Evolutionary conservation across 2,329 filamentous ascomycete genomes (phyloP), one percentile per base, ranked within the genome.

Genomic region (Bipolaris victoriae): DNA sequence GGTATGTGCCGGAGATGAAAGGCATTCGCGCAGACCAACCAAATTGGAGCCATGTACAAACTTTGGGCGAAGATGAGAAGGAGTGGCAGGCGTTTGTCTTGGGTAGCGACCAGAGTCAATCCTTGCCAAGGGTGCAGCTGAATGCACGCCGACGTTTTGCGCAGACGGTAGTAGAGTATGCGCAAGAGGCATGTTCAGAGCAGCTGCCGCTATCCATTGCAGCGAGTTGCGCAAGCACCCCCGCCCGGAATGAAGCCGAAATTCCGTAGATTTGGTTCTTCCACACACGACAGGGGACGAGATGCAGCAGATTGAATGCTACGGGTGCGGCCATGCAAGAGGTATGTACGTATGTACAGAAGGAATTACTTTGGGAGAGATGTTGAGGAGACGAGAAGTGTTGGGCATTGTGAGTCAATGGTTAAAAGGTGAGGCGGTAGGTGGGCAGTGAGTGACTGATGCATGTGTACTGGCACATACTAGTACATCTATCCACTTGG

Each of bases 81-180:
- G 52, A 73, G 33, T 77, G 76, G 75, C 71, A 58, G 61, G 64
- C 52, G 11, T 74, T 76, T 41, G 69, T 74, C 24, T 69, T 76
- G 43, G 70, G 66, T 18, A 65, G 62, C 39, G 64, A 67, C 26
- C 31, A 57, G 40, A 43, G 31, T 36, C 26, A 45, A 36, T 46
- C 55, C 18, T 54, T 60, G 29, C 53, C 59, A 24, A 52, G 39
- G 20, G 43, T 49, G 22, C 33, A 54, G 37, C 49, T 40, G 52
- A 33, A 46, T 41, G 29, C 46, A 22, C 36, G 51, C 7, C 33
- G 35, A 18, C 61, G 49, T 26, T 31, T 16, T 33, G 20, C 47
- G 26, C 15, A 49, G 31, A 31, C 48, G 29, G 47, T 51, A 36
- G 47, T 49, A 50, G 56, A 41, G 48, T 47, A 41, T 39, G 45